These are phyloP conservation scores for Saksenaea oblongispora DNA, from an alignment of 371 early-diverging fungal species.

Conservation along the genomic window DNA sequence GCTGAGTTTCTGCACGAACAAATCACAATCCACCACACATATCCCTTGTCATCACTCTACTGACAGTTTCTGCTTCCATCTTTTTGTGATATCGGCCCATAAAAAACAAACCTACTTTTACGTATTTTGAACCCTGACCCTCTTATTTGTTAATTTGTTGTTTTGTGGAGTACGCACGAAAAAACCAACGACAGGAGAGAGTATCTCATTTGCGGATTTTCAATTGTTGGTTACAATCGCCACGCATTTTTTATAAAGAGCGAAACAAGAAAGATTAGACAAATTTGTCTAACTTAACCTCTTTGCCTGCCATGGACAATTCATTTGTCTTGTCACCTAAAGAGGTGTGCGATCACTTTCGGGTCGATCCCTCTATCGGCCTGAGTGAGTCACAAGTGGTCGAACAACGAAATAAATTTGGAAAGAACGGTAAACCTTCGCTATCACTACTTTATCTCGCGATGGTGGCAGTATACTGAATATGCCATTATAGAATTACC, in stretches of 20 bases:
- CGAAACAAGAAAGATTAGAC: not conserved
- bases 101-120: not conserved
- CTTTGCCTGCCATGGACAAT: constrained; percentile 56
- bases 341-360: constrained; percentile 68
- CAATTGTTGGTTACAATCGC: constrained; percentile 1
- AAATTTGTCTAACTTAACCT: constrained; percentile 10
- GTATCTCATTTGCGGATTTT: not conserved
- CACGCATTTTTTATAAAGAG: constrained; percentile 3
- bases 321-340: constrained; percentile 64
- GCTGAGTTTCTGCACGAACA: constrained; percentile 1
- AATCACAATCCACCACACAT: constrained; percentile 3
- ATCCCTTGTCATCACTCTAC: constrained; percentile 1
- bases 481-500: constrained; percentile 60
- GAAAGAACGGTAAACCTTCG: constrained; percentile 70
- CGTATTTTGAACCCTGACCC: not conserved
- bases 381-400: constrained; percentile 61
- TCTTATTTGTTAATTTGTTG: not conserved
- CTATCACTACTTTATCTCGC: not conserved
- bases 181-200: not conserved
- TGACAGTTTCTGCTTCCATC: not conserved
- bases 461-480: not conserved
- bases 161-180: not conserved
- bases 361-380: constrained; percentile 61
- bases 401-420: constrained; percentile 59
- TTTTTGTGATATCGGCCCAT: not conserved